phyloP scores from a whole-genome alignment of 2,329 filamentous ascomycete species.

The Gnomoniopsis sp. region DNA sequence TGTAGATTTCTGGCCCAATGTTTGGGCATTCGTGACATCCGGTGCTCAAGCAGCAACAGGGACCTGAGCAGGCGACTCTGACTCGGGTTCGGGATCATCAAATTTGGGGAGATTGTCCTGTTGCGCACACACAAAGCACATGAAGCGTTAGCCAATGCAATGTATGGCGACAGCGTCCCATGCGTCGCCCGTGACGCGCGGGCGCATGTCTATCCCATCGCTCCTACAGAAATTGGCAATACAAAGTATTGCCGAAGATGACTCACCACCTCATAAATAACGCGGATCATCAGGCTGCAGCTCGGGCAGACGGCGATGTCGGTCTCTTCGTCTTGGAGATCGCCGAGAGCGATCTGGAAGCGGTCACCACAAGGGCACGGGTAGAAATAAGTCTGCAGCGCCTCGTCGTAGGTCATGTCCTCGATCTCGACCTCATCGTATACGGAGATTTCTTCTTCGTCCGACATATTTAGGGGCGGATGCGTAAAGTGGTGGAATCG shows the following conservation, averaged over 20 bases:
- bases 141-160: background rate
- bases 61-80: slow-evolving; percentile 33
- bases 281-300: slow-evolving; percentile 93
- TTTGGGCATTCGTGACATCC: background rate
- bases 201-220: too few relatives aligned
- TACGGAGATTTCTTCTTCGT: slow-evolving; percentile 64
- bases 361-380: slow-evolving; percentile 96
- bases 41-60: slow-evolving; percentile 37
- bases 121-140: background rate
- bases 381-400: slow-evolving; percentile 86
- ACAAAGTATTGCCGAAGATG: background rate
- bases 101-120: slow-evolving; percentile 45
- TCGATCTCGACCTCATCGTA: slow-evolving; percentile 99
- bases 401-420: slow-evolving; percentile 88
- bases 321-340: slow-evolving; percentile 76
- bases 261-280: slow-evolving; percentile 83
- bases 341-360: slow-evolving; percentile 84
- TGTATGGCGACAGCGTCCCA: background rate
- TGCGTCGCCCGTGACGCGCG: too few relatives aligned
- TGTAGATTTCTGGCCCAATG: too few relatives aligned
- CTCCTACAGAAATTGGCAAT: too few relatives aligned
- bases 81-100: slow-evolving; percentile 30
- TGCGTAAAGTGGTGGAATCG: background rate
- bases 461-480: slow-evolving; percentile 49
- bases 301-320: slow-evolving; percentile 97